Evolutionary conservation across 768 basidiomycete genomes (phyloP).

Genomic region (Pisolithus microcarpus): DNA sequence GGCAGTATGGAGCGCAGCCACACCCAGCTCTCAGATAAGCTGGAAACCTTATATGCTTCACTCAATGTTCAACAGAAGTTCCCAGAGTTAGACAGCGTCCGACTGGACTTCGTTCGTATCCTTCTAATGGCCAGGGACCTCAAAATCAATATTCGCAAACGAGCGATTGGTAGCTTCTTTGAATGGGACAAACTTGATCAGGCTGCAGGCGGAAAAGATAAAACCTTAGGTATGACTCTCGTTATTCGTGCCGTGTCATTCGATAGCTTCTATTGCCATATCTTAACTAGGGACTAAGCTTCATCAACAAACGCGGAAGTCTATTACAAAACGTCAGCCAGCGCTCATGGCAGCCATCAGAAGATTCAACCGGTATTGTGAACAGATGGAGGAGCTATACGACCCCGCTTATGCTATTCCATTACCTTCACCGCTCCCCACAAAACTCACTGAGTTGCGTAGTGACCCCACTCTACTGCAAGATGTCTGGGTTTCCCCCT

Average conservation of each 20-base stretch:
- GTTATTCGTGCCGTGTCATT: too few relatives aligned
- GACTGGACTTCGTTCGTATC: constrained; percentile 23
- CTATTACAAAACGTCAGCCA: constrained; percentile 15
- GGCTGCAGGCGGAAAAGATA: constrained; percentile 21
- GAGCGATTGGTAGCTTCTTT: constrained; percentile 29
- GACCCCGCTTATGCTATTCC: constrained; percentile 21
- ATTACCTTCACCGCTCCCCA: constrained; percentile 27
- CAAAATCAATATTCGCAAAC: constrained; percentile 33
- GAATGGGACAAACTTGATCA: constrained; percentile 33
- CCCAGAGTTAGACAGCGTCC: constrained; percentile 26
- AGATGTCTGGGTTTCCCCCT: constrained; percentile 30
- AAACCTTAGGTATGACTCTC: constrained; percentile 9
- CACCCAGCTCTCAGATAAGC: constrained; percentile 13
- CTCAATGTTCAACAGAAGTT: constrained; percentile 28
- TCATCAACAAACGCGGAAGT: constrained; percentile 24
- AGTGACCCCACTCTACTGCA: constrained; percentile 24
- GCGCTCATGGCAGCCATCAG: constrained; percentile 10
- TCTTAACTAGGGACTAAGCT: constrained; percentile 21
- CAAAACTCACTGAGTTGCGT: constrained; percentile 15
- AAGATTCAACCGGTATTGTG: too few relatives aligned
- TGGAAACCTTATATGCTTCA: constrained; percentile 28
- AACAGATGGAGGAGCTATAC: too few relatives aligned
- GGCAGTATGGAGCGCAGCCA: constrained; percentile 16
- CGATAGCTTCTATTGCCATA: too few relatives aligned
- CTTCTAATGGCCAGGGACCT: constrained; percentile 31